Base-by-base conservation (phyloP, 2,329 filamentous ascomycete genomes). In the Tolypocladium inflatum region DNA sequence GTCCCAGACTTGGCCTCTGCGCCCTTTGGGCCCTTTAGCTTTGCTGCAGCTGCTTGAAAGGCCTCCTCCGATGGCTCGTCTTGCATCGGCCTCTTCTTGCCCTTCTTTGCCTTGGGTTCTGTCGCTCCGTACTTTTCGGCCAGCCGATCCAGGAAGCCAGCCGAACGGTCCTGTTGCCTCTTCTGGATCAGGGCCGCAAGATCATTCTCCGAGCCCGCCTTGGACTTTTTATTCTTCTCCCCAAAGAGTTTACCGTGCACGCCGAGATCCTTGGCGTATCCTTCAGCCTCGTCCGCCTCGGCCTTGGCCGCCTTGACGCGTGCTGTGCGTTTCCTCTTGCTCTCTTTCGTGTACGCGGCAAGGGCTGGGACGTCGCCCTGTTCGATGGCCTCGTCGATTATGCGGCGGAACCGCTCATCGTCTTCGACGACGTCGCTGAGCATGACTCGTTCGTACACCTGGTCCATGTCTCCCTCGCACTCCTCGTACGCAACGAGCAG, bases 391-490 rank as follows among this genome's bases (percentile, higher is more conserved):
- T 84, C 79, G 67, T 96, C 84, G 57, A 99, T 91, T 51, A 96
- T 90, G 19, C 68, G 73, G 17, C 90, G 82, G 74, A 96, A 97
- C 10, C 94, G 81, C 57, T 88, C 86, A 65, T 99, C 94, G 64
- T 99, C 94, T 57, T 88, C 85, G 2, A 91, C 69, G 11, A 91
- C 86, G 67, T 93, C 82, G 65, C 90, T 95, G 51, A 97, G 80
- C 86, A 99, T 96, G 45, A 99, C 88, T 0, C 78, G 76, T 68
- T 91, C 84, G 72, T 95, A 97, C 1, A 99, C 75, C 21, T 73
- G 74, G 65, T 88, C 83, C 83, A 97, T 85, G 61, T 89, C 79
- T 39, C 94, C 94, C 68, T 90, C 79, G 67, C 75, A 76, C 63
- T 85, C 78, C 64, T 85, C 84, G 73, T 93, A 99, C 2, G 90